Conservation (phyloP, 2,329 filamentous ascomycete genomes). For the Nakataea oryzae region DNA sequence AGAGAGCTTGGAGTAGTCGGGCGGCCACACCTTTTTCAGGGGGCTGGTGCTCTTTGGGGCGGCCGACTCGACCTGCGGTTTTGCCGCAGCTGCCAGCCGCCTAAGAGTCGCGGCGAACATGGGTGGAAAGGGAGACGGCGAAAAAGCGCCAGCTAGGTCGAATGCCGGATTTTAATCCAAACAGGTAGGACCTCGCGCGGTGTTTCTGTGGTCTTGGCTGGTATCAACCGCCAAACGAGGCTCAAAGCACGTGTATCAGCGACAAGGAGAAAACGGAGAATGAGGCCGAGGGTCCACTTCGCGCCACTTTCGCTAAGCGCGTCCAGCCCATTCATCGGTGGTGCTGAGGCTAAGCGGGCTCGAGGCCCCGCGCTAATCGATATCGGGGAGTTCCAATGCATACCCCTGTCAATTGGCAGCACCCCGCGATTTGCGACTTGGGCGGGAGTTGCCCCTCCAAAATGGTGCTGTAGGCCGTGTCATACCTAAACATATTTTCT, state of each 20-base stretch:
- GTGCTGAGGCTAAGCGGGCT: background rate
- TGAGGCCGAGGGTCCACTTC: background rate
- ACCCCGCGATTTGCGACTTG: slow-evolving; percentile 1
- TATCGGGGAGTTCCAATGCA: background rate
- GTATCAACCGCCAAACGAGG: background rate
- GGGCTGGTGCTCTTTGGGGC: slow-evolving; percentile 29
- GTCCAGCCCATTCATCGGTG: background rate
- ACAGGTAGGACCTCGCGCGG: background rate
- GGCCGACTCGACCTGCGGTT: slow-evolving; percentile 9
- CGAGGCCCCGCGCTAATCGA: background rate
- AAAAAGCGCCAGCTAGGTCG: too few species aligned
- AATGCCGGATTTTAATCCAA: too few species aligned
- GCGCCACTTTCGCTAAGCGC: background rate
- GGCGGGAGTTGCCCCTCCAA: slow-evolving; percentile 1
- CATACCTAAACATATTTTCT: background rate
- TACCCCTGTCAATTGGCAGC: background rate
- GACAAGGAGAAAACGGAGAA: background rate
- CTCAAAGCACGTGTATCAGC: too few species aligned
- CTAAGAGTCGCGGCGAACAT: slow-evolving; percentile 25
- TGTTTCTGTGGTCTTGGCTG: background rate
- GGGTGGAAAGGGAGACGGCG: background rate
- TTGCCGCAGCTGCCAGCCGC: slow-evolving; percentile 11
- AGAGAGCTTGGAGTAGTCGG: slow-evolving; percentile 60
- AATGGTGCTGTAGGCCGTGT: background rate
- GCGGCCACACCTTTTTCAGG: slow-evolving; percentile 67